Percentiles rank a stretch among this genome's conserved stretches.
These are phyloP conservation scores for Ophiostoma novo-ulmi DNA, from an alignment of 2,329 filamentous ascomycete genomes.

Conservation along the genomic window DNA sequence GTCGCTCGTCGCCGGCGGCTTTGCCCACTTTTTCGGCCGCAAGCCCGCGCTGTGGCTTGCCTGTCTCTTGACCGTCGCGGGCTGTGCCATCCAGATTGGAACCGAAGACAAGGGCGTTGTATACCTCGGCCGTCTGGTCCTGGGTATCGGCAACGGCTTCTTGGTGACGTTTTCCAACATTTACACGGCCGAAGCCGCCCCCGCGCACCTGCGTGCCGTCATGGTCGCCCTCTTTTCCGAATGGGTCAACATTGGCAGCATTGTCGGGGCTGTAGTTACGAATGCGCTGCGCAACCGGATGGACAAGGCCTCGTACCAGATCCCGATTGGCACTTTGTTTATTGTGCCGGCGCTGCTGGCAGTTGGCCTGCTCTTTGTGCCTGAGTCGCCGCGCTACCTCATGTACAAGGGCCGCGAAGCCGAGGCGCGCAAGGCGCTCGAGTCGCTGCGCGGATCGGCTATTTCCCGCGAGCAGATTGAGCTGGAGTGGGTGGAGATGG, in stretches of 20 bases:
- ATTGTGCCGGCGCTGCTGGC: conserved; percentile 26
- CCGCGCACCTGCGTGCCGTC: conserved; percentile 36
- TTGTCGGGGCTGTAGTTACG: conserved; percentile 25
- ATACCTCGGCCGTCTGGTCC: conserved; percentile 44
- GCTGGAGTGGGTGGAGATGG: conserved; percentile 40
- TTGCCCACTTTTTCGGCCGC: conserved; percentile 45
- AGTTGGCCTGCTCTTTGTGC: conserved; percentile 43
- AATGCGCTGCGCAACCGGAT: conserved; percentile 22
- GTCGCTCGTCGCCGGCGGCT: conserved; percentile 44
- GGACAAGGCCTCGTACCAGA: conserved; percentile 27
- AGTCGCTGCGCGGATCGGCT: conserved; percentile 33
- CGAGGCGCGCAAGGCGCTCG: conserved; percentile 32
- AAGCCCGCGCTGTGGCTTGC: conserved; percentile 44
- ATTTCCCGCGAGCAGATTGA: conserved; percentile 34
- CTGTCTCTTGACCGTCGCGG: conserved; percentile 42
- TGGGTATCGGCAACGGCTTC: conserved; percentile 42
- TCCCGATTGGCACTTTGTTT: conserved; percentile 27
- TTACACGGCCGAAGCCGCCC: conserved; percentile 46
- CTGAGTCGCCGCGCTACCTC: conserved; percentile 44
- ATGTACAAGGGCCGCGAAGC: conserved; percentile 33
- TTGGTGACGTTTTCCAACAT: conserved; percentile 44
- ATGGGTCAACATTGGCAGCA: conserved; percentile 29
- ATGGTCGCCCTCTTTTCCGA: conserved; percentile 27
- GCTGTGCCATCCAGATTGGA: conserved; percentile 42
- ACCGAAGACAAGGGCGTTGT: conserved; percentile 38